Conservation (phyloP, 768 basidiomycete species). For the Dentipellis sp. region DNA sequence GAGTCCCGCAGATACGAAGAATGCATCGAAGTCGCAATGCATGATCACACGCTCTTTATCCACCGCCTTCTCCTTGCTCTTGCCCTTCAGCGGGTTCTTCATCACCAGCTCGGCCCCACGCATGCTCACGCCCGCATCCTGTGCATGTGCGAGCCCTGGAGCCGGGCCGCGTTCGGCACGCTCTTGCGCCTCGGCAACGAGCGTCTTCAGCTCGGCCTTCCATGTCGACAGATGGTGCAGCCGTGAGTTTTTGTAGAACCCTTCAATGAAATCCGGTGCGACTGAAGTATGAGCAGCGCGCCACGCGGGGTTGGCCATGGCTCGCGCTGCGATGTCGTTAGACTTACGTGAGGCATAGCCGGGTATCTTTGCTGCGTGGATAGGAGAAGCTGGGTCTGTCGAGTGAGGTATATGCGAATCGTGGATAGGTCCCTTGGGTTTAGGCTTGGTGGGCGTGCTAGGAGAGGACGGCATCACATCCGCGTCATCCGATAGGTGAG, state of each 20-base stretch:
- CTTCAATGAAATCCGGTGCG: conserved; percentile 80
- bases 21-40: conserved; percentile 95
- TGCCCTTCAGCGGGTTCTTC: conserved; percentile 49
- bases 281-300: conserved; percentile 79
- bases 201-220: conserved; percentile 80
- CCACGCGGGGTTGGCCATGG: conserved; percentile 83
- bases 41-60: conserved; percentile 60
- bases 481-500: neutral
- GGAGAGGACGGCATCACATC: neutral
- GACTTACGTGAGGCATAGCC: conserved; percentile 60
- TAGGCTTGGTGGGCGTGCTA: neutral
- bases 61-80: conserved; percentile 41
- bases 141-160: conserved; percentile 13
- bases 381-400: conserved; percentile 33
- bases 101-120: conserved; percentile 35
- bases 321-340: conserved; percentile 65
- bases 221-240: conserved; percentile 89
- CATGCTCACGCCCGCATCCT: conserved; percentile 17
- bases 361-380: conserved; percentile 40
- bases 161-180: conserved; percentile 39
- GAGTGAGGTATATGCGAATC: conserved; percentile 19
- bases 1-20: conserved; percentile 92
- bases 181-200: conserved; percentile 76
- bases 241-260: conserved; percentile 63
- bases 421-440: conserved; percentile 9